These are phyloP conservation scores for Boehmeria nivea DNA, from an alignment of 306 rosid species.

Conservation along the genomic window DNA sequence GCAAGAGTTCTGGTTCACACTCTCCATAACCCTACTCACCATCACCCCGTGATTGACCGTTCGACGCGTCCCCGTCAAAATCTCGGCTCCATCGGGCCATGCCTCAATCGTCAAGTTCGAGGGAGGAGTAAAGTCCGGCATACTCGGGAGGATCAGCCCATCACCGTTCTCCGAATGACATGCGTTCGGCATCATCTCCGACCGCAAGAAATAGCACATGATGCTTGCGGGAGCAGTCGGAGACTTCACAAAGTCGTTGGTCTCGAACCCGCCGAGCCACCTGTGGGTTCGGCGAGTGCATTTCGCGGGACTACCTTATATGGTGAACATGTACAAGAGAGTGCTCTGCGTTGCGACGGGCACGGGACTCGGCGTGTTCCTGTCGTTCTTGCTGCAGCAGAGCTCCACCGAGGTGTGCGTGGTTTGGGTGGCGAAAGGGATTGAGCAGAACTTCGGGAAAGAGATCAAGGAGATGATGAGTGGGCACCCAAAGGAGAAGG, in stretches of 20 bases:
- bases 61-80: constrained; percentile 31
- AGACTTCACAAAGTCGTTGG: constrained; percentile 50
- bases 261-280: constrained; percentile 46
- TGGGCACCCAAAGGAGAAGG: constrained; percentile 39
- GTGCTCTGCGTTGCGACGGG: constrained; percentile 65
- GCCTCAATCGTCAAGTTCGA: constrained; percentile 52
- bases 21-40: constrained; percentile 38
- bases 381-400: constrained; percentile 56
- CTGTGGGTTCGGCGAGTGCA: constrained; percentile 49
- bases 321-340: constrained; percentile 49
- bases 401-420: constrained; percentile 37
- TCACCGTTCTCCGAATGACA: constrained; percentile 71
- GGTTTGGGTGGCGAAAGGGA: constrained; percentile 69
- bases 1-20: constrained; percentile 54
- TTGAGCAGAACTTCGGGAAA: constrained; percentile 54
- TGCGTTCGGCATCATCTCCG: constrained; percentile 65
- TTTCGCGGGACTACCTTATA: constrained; percentile 58
- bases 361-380: constrained; percentile 64
- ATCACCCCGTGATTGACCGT: constrained; percentile 49
- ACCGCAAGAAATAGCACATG: constrained; percentile 48
- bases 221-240: constrained; percentile 70
- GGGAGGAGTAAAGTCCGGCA: constrained; percentile 54
- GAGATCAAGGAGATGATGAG: constrained; percentile 40
- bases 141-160: constrained; percentile 55
- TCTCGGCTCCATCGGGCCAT: constrained; percentile 47